These are phyloP conservation scores for Guyanaporus albipodus DNA, from an alignment of 768 basidiomycete genomes.

Conservation along the genomic window DNA sequence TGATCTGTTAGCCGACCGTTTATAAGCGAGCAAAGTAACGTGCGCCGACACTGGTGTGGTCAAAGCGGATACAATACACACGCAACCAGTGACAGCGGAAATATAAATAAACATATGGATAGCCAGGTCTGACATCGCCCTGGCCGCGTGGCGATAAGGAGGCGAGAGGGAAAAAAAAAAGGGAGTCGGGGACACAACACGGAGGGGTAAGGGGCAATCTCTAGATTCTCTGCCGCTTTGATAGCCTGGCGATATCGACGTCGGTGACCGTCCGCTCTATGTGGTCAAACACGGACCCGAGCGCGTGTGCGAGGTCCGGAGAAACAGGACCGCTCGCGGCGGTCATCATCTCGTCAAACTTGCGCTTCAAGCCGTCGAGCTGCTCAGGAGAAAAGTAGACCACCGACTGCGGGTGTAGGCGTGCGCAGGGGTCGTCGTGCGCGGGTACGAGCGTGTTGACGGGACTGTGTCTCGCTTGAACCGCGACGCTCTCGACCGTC, in stretches of 20 bases:
- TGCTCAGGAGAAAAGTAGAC: conserved; percentile 33
- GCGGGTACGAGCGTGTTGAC: conserved; percentile 7
- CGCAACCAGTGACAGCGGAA: neutral
- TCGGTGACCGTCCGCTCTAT: conserved; percentile 31
- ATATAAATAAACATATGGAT: neutral
- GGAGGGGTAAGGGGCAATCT: neutral
- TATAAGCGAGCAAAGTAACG: conserved; percentile 2
- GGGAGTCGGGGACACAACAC: neutral
- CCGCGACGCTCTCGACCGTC: conserved; percentile 12
- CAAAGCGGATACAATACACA: neutral
- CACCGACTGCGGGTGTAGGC: conserved; percentile 14
- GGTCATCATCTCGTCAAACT: conserved; percentile 31
- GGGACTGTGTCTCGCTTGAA: conserved; percentile 14
- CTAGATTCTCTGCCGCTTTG: conserved; percentile 28
- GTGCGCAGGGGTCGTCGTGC: neutral
- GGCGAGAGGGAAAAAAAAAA: neutral
- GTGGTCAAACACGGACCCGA: conserved; percentile 33
- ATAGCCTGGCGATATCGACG: conserved; percentile 20
- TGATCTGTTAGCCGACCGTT: neutral
- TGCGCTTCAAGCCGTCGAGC: conserved; percentile 27
- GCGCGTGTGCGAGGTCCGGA: conserved; percentile 29
- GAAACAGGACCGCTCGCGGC: conserved; percentile 30
- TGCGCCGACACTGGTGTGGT: neutral
- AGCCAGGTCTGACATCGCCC: neutral
- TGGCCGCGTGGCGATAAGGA: too few relatives aligned